phyloP scores from a whole-genome alignment of 345 rosid species.

The Dipteronia sinensis region DNA sequence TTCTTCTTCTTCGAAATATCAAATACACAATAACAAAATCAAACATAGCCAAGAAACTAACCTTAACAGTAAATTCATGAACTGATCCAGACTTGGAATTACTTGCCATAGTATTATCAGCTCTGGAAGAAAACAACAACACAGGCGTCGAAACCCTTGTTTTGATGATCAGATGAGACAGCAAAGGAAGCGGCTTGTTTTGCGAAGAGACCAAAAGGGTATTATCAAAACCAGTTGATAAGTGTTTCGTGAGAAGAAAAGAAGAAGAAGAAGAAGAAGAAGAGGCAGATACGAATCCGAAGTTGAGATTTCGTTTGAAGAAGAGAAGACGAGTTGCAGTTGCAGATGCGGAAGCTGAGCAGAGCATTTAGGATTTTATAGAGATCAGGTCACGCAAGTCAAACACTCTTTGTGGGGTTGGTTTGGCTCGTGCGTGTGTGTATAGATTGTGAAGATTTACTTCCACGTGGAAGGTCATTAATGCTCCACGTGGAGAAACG shows the following conservation, averaged over 20 bases:
- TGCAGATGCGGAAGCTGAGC: slow-evolving; percentile 30
- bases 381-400: background rate
- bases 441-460: background rate
- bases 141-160: slow-evolving; percentile 25
- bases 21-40: too few species aligned
- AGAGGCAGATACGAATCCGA: slow-evolving; percentile 15
- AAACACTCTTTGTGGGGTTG: too few species aligned
- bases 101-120: slow-evolving; percentile 63
- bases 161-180: slow-evolving; percentile 23
- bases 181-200: slow-evolving; percentile 27
- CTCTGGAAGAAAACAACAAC: slow-evolving; percentile 32
- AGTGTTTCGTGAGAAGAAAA: slow-evolving; percentile 17
- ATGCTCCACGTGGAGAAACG: background rate
- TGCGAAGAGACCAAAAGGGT: slow-evolving; percentile 24
- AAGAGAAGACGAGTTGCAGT: slow-evolving; percentile 12
- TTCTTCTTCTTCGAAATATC: too few species aligned
- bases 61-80: slow-evolving; percentile 89
- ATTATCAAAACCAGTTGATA: slow-evolving; percentile 22
- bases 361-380: slow-evolving; percentile 29
- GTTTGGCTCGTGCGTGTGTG: background rate
- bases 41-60: slow-evolving; percentile 17
- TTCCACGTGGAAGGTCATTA: background rate
- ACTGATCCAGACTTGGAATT: slow-evolving; percentile 53
- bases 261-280: slow-evolving; percentile 12
- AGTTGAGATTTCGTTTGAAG: slow-evolving; percentile 4